Conservation (phyloP, 108 stramenopile genomes). For the Skeletonema grethae region DNA sequence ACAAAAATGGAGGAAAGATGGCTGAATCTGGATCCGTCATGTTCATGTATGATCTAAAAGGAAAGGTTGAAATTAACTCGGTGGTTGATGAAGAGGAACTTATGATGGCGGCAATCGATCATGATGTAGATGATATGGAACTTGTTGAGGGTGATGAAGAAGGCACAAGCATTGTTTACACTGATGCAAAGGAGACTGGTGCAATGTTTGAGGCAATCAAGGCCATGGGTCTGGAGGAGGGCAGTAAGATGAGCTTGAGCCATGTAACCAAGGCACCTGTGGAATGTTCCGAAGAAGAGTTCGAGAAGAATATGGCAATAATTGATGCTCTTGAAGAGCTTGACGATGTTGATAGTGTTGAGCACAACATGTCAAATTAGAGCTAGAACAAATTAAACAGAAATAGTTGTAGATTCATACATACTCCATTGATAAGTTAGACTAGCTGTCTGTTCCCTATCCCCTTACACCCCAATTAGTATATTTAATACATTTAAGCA, state of each 20-base stretch:
- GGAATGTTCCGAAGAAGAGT: slow-evolving; percentile 89
- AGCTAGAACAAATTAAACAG: slow-evolving; percentile 2
- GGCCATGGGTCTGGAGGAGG: slow-evolving; percentile 56
- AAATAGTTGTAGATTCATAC: background rate
- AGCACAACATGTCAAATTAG: slow-evolving; percentile 96
- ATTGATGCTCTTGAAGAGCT: slow-evolving; percentile 93
- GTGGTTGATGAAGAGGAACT: slow-evolving; percentile 70
- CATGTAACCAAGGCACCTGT: slow-evolving; percentile 86
- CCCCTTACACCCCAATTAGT: background rate
- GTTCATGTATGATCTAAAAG: slow-evolving; percentile 87
- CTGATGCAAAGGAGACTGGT: slow-evolving; percentile 78
- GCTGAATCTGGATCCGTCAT: slow-evolving; percentile 86
- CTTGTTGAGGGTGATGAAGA: slow-evolving; percentile 67
- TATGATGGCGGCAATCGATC: slow-evolving; percentile 84
- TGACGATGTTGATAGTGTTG: slow-evolving; percentile 95
- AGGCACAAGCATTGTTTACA: slow-evolving; percentile 71
- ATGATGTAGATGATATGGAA: slow-evolving; percentile 81
- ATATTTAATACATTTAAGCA: slow-evolving; percentile 8
- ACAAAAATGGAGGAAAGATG: slow-evolving; percentile 80
- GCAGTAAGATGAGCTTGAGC: slow-evolving; percentile 68
- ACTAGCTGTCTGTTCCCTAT: slow-evolving; percentile 2
- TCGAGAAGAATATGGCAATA: slow-evolving; percentile 92
- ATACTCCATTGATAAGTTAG: background rate
- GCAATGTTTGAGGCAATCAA: slow-evolving; percentile 76
- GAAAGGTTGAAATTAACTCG: slow-evolving; percentile 70